Evolutionary conservation across 169 alveolate genomes (phyloP).

Genomic region (Cardiosporidium cionae): DNA sequence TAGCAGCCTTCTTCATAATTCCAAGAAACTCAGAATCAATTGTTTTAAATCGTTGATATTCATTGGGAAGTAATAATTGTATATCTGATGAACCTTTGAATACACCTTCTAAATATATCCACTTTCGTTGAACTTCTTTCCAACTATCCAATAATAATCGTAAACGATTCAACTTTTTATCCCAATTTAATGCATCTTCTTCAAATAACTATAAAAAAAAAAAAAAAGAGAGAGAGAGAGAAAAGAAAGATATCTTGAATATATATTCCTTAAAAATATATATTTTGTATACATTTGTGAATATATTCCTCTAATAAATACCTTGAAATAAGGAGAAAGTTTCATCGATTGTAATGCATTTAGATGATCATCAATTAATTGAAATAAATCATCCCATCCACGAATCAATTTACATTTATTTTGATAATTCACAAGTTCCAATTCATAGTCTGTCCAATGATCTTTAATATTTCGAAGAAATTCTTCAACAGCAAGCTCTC

Average conservation of each 20-base stretch:
- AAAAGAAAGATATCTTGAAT: not conserved
- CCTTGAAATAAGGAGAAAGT: slow-evolving; percentile 86
- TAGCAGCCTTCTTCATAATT: slow-evolving; percentile 78
- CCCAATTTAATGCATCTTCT: slow-evolving; percentile 90
- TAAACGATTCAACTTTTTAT: slow-evolving; percentile 84
- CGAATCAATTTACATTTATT: slow-evolving; percentile 84
- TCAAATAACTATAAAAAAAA: slow-evolving; percentile 80
- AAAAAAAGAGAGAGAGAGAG: slow-evolving; percentile 59
- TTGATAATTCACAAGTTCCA: slow-evolving; percentile 78
- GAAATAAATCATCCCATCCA: slow-evolving; percentile 95
- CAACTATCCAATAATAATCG: slow-evolving; percentile 85
- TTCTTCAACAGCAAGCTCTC: slow-evolving; percentile 90
- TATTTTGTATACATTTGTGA: not conserved
- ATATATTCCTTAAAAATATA: not conserved
- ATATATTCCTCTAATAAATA: slow-evolving; percentile 39
- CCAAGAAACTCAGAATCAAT: slow-evolving; percentile 86
- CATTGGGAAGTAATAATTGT: slow-evolving; percentile 84
- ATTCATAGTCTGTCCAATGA: slow-evolving; percentile 75
- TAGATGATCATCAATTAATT: slow-evolving; percentile 87
- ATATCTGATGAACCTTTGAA: slow-evolving; percentile 94
- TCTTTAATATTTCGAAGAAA: slow-evolving; percentile 77
- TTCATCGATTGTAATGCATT: slow-evolving; percentile 87
- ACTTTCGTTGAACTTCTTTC: slow-evolving; percentile 94
- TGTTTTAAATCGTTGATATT: slow-evolving; percentile 83
- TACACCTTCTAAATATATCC: slow-evolving; percentile 96